Evolutionary conservation across 2,329 filamentous ascomycete genomes (phyloP).

Genomic region (Escovopsis sp.): DNA sequence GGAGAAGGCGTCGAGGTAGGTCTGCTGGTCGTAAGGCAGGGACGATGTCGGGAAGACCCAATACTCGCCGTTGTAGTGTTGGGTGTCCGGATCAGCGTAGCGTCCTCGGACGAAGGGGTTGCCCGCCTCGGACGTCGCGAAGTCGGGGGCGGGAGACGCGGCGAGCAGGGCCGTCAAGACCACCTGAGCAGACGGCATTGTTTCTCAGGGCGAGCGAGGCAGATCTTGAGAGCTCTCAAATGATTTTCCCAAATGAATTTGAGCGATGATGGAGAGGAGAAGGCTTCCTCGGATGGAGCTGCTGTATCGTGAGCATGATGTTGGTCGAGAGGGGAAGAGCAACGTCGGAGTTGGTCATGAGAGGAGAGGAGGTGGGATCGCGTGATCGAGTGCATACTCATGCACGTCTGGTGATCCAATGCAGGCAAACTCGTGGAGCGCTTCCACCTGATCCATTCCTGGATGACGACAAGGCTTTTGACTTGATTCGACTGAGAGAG

Average conservation of each 20-base stretch:
- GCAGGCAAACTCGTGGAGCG: too few species aligned
- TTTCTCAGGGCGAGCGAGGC: not conserved
- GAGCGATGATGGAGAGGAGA: not conserved
- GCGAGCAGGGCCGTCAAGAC: not conserved
- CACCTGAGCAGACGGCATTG: constrained; percentile 1
- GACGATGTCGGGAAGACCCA: constrained; percentile 36
- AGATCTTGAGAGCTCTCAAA: too few species aligned
- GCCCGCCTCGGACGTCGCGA: constrained; percentile 25
- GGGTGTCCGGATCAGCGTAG: constrained; percentile 36
- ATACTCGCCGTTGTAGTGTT: constrained; percentile 28
- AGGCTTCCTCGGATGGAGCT: not conserved
- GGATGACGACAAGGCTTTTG: too few species aligned
- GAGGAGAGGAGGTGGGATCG: too few species aligned
- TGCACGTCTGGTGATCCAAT: too few species aligned
- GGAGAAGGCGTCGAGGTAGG: constrained; percentile 35
- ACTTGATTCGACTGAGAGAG: too few species aligned
- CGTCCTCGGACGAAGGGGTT: constrained; percentile 35
- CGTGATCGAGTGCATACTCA: too few species aligned
- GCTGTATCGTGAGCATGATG: not conserved
- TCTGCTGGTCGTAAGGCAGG: constrained; percentile 29
- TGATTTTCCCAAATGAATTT: not conserved
- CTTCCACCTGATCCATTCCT: too few species aligned
- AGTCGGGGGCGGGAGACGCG: constrained; percentile 14
- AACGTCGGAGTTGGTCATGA: too few species aligned
- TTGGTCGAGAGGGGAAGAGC: too few species aligned